Conservation (phyloP, 1,284 basidiomycete species). For the Leccinum fuscescens region DNA sequence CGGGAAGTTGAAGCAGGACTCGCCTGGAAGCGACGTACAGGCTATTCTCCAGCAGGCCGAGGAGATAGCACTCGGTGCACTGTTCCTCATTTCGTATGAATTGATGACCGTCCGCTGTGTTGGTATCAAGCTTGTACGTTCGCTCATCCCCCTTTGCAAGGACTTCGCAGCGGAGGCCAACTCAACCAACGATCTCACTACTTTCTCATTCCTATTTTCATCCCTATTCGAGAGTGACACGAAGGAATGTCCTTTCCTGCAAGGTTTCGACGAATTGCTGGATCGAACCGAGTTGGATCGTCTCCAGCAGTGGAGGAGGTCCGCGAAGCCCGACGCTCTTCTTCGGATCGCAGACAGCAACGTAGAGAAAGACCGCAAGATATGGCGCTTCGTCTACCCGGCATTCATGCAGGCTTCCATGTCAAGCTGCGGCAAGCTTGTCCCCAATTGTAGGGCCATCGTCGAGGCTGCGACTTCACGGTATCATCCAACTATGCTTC, state of each 20-base stretch:
- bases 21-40: conserved; percentile 40
- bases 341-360: conserved; percentile 68
- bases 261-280: conserved; percentile 64
- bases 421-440: conserved; percentile 45
- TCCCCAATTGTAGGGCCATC: conserved; percentile 57
- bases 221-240: conserved; percentile 36
- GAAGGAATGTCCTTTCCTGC: conserved; percentile 43
- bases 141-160: conserved; percentile 43
- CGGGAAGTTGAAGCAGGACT: conserved; percentile 40
- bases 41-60: conserved; percentile 43
- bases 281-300: conserved; percentile 57
- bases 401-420: conserved; percentile 55
- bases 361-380: conserved; percentile 57
- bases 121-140: conserved; percentile 61
- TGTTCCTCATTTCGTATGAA: conserved; percentile 78
- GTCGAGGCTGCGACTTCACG: conserved; percentile 63
- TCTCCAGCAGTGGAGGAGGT: conserved; percentile 61
- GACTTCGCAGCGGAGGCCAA: conserved; percentile 40
- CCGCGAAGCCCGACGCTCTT: conserved; percentile 49
- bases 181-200: conserved; percentile 21
- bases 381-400: conserved; percentile 74
- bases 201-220: conserved; percentile 41
- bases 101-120: conserved; percentile 46
- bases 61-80: conserved; percentile 69
- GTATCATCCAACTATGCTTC: conserved; percentile 66